Percentiles rank a stretch among this genome's conserved stretches.
Conservation (phyloP, 2,329 filamentous ascomycete species). For the Aspergillus ustus region DNA sequence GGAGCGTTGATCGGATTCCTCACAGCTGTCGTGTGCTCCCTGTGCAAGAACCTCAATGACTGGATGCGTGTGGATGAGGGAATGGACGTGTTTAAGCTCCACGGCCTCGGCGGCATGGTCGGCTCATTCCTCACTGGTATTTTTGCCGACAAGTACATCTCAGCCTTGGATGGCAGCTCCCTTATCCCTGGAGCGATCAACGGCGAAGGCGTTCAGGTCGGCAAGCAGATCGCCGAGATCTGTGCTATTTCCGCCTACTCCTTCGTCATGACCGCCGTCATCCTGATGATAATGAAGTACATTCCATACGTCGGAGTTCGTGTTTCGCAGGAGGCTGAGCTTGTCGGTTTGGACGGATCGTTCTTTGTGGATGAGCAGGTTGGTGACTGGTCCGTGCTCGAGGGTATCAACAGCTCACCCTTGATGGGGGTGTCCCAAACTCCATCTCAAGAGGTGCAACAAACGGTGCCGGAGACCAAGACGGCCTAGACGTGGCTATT, state of each 20-base stretch:
- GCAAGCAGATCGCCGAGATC: constrained; percentile 61
- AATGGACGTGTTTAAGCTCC: constrained; percentile 64
- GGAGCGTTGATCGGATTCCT: constrained; percentile 62
- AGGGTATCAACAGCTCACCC: constrained; percentile 20
- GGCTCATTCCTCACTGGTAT: constrained; percentile 63
- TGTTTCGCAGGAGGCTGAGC: constrained; percentile 60
- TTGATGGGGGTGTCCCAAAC: constrained; percentile 22
- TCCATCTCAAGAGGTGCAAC: constrained; percentile 19
- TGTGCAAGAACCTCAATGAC: constrained; percentile 56
- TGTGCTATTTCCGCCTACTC: constrained; percentile 58
- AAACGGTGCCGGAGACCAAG: constrained; percentile 14
- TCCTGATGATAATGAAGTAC: constrained; percentile 59
- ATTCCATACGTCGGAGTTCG: constrained; percentile 60
- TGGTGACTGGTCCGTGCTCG: constrained; percentile 53
- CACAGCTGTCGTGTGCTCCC: constrained; percentile 56
- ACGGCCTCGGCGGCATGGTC: constrained; percentile 62
- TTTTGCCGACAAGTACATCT: constrained; percentile 53
- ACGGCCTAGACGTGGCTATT: background rate
- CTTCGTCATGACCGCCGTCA: constrained; percentile 57
- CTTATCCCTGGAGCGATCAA: constrained; percentile 56
- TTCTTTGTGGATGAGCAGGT: constrained; percentile 64
- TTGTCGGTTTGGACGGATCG: constrained; percentile 59
- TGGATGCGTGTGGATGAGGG: constrained; percentile 62
- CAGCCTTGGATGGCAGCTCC: constrained; percentile 55
- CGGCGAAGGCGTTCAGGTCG: constrained; percentile 60